Evolutionary conservation across 768 basidiomycete genomes (phyloP).

Genomic region (Phlebiopsis gigantea): DNA sequence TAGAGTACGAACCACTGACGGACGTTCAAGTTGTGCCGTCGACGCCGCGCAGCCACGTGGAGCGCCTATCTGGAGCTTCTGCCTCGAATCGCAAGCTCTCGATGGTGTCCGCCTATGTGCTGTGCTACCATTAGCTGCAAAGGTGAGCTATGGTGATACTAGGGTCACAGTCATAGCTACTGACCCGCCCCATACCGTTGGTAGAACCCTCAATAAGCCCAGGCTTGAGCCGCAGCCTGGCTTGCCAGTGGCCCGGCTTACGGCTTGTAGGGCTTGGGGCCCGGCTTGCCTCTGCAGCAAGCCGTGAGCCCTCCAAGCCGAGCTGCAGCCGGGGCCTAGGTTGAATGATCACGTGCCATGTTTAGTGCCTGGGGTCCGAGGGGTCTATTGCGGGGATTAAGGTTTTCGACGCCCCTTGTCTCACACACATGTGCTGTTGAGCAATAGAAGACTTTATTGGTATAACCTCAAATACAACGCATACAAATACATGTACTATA

Average conservation of each 20-base stretch:
- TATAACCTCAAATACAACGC: too few relatives aligned
- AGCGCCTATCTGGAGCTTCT: neutral
- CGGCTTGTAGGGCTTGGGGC: neutral
- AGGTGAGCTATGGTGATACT: neutral
- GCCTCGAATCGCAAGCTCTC: neutral
- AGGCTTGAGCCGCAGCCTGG: neutral
- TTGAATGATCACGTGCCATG: too few relatives aligned
- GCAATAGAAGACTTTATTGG: too few relatives aligned
- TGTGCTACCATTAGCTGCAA: neutral
- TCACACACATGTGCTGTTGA: too few relatives aligned
- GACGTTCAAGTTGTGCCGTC: neutral
- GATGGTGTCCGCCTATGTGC: neutral
- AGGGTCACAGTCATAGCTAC: neutral
- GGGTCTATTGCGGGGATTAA: too few relatives aligned
- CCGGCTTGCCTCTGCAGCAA: neutral
- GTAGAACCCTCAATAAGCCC: neutral
- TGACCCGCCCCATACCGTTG: neutral
- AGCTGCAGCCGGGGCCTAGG: neutral
- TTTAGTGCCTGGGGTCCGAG: too few relatives aligned
- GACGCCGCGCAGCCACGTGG: neutral
- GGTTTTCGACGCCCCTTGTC: too few relatives aligned
- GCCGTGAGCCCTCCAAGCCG: neutral
- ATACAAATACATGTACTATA: too few relatives aligned
- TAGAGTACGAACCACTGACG: too few relatives aligned
- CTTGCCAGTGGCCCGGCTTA: neutral